Conservation (phyloP, 2,329 filamentous ascomycete species). For the Xylaria sp. region DNA sequence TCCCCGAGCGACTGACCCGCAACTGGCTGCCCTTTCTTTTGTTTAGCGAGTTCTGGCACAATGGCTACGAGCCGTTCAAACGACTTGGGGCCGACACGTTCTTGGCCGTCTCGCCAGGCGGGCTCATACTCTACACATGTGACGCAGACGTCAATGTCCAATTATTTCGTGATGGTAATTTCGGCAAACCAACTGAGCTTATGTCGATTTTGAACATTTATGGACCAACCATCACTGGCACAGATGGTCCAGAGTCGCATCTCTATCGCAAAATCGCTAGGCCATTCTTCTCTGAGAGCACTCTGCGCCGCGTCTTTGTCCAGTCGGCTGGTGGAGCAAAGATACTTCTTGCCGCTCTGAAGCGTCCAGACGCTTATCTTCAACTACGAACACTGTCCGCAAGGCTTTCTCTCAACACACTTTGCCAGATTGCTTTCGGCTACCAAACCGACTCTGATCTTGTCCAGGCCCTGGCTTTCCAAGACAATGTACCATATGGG, state of each 20-base stretch:
- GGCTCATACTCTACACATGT: not conserved
- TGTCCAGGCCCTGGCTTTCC: not conserved
- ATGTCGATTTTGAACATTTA: not conserved
- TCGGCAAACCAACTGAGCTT: not conserved
- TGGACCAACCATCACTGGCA: not conserved
- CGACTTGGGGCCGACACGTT: not conserved
- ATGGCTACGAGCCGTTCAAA: not conserved
- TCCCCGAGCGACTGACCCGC: not conserved
- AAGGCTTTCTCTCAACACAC: not conserved
- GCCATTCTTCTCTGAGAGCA: not conserved
- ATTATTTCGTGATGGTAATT: not conserved
- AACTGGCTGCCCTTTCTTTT: not conserved
- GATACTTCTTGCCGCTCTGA: not conserved
- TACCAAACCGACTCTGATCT: not conserved
- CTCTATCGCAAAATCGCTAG: not conserved
- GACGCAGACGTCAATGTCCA: not conserved
- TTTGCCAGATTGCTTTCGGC: not conserved
- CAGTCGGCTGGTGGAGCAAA: not conserved
- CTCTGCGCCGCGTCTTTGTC: not conserved
- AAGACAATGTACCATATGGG: not conserved
- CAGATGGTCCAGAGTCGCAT: no score
- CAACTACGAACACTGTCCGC: not conserved
- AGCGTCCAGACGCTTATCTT: not conserved
- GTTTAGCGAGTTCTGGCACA: not conserved
- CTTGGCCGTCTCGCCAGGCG: not conserved